These are phyloP conservation scores for Linum trigynum DNA, from an alignment of 345 rosid genomes.

Conservation along the genomic window DNA sequence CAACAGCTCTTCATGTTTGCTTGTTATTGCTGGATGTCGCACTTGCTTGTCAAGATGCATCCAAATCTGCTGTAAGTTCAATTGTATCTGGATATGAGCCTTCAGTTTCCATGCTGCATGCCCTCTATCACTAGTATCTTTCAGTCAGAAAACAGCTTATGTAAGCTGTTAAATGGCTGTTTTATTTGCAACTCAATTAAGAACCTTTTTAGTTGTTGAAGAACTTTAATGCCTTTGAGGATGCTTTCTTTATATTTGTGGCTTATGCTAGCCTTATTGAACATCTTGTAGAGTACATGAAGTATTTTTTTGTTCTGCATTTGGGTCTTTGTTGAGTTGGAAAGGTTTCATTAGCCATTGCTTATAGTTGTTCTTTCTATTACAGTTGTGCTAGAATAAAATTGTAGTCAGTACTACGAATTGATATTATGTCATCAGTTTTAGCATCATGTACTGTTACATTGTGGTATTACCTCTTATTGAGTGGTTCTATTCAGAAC, in stretches of 20 bases:
- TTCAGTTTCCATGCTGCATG: background rate
- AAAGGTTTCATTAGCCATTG: background rate
- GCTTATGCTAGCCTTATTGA: background rate
- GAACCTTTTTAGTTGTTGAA: background rate
- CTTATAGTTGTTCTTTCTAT: background rate
- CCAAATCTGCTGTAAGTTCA: slow-evolving; percentile 68
- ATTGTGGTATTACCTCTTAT: background rate
- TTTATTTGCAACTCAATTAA: too few relatives aligned
- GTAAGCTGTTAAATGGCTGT: background rate
- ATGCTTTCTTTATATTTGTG: background rate
- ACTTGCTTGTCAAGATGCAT: slow-evolving; percentile 73
- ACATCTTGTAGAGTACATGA: too few relatives aligned
- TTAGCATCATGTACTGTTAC: background rate
- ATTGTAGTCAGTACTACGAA: background rate
- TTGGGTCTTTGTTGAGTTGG: background rate
- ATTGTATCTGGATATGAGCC: background rate
- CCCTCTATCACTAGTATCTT: background rate
- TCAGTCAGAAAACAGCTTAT: background rate
- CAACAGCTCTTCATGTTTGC: slow-evolving; percentile 76
- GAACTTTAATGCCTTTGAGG: background rate
- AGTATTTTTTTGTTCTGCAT: background rate
- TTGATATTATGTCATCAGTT: background rate
- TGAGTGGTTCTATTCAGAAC: background rate
- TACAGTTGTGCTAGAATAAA: background rate
- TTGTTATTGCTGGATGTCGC: slow-evolving; percentile 75